Evolutionary conservation across 1,139 yeast species (phyloP).

Genomic region (Nadsonia starkeyi-henricii): DNA sequence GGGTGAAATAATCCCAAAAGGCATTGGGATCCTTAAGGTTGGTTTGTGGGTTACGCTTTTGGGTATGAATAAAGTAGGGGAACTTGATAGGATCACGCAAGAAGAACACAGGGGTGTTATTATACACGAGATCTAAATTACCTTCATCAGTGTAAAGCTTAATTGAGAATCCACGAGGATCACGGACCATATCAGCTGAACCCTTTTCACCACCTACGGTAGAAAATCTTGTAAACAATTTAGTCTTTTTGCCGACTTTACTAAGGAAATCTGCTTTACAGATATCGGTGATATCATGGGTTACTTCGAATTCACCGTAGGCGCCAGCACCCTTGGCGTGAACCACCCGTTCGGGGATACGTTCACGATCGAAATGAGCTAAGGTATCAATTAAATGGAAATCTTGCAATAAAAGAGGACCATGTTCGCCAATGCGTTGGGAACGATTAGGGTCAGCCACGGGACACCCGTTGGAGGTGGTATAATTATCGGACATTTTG

Average conservation of each 20-base stretch:
- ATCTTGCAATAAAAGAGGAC: slow-evolving; percentile 45
- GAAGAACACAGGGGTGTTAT: slow-evolving; percentile 47
- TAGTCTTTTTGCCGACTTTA: slow-evolving; percentile 35
- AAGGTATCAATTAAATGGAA: slow-evolving; percentile 39
- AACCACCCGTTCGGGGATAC: slow-evolving; percentile 51
- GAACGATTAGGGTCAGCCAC: slow-evolving; percentile 46
- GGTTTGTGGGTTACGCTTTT: slow-evolving; percentile 57
- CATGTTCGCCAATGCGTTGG: slow-evolving; percentile 42
- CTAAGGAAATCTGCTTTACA: slow-evolving; percentile 37
- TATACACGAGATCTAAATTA: slow-evolving; percentile 47
- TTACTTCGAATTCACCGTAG: slow-evolving; percentile 44
- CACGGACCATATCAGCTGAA: slow-evolving; percentile 43
- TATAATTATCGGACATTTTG: slow-evolving; percentile 23
- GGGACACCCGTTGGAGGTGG: slow-evolving; percentile 67
- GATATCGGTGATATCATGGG: slow-evolving; percentile 40
- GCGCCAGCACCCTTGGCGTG: slow-evolving; percentile 58
- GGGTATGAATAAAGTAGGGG: slow-evolving; percentile 47
- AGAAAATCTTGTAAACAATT: slow-evolving; percentile 37
- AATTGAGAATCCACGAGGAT: slow-evolving; percentile 46
- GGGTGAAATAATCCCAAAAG: slow-evolving; percentile 43
- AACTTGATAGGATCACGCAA: slow-evolving; percentile 46
- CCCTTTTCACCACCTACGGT: slow-evolving; percentile 51
- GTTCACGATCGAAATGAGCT: slow-evolving; percentile 49
- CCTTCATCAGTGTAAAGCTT: slow-evolving; percentile 48
- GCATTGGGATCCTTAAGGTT: slow-evolving; percentile 44